Evolutionary conservation across 352 stramenopile species (phyloP).

Genomic region (Saprolegnia diclina): DNA sequence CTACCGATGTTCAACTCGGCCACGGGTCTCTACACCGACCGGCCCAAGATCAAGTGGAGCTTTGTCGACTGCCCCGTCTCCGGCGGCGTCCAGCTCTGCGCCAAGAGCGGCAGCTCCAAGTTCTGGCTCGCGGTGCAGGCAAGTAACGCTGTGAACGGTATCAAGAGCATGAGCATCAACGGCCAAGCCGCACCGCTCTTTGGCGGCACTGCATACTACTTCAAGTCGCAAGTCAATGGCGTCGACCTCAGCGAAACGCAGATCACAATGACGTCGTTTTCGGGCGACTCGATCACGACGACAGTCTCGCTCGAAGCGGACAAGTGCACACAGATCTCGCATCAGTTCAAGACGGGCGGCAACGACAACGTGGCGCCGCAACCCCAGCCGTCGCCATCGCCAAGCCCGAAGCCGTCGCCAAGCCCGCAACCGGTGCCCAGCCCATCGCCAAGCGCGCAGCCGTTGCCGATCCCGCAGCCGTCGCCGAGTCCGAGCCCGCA

Average conservation of each 20-base stretch:
- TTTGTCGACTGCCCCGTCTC: slow-evolving; percentile 34
- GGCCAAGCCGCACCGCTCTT: not conserved
- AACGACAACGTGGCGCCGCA: no score
- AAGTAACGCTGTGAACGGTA: slow-evolving; percentile 31
- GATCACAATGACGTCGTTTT: slow-evolving; percentile 37
- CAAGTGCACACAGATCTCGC: slow-evolving; percentile 35
- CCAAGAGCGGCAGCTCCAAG: slow-evolving; percentile 29
- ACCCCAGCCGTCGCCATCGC: slow-evolving; percentile 6
- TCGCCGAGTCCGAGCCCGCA: not conserved
- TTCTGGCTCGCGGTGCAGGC: slow-evolving; percentile 35
- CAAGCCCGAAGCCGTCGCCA: slow-evolving; percentile 14
- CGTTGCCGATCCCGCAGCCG: not conserved
- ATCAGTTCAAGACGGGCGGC: slow-evolving; percentile 42
- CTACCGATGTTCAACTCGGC: slow-evolving; percentile 31
- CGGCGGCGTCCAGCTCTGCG: slow-evolving; percentile 29
- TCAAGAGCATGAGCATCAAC: slow-evolving; percentile 30
- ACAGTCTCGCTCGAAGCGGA: slow-evolving; percentile 32
- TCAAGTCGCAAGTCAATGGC: slow-evolving; percentile 21
- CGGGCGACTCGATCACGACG: slow-evolving; percentile 31
- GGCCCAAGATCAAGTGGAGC: slow-evolving; percentile 30
- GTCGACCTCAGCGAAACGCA: slow-evolving; percentile 30
- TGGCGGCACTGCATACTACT: slow-evolving; percentile 31
- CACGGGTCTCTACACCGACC: slow-evolving; percentile 28
- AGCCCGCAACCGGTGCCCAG: slow-evolving; percentile 13
- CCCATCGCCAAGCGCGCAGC: slow-evolving; percentile 16